Base-by-base conservation (phyloP, 2,329 filamentous ascomycete species). In the Sclerotinia borealis region DNA sequence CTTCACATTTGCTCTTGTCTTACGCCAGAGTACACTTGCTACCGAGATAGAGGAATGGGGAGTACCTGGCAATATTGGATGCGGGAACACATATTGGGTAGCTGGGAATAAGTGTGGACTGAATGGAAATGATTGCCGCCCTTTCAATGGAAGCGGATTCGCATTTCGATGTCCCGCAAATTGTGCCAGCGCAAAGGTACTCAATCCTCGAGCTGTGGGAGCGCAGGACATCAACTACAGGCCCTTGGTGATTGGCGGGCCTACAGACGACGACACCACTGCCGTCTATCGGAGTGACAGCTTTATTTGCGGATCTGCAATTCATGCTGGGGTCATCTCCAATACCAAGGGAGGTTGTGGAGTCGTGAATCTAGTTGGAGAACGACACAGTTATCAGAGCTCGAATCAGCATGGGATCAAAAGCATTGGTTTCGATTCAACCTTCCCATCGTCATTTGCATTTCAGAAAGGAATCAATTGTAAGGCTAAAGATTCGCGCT, bases 281-380 rank as follows among this genome's bases (percentile, higher is more conserved):
- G 82, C 88, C 0, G 79, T 90, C 27, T 98, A 98, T 75, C 89
- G 95, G 22, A 92, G 90, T 11, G 92, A 96, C 76, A 96, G 91
- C 17, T 96, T 91, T 76, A 88, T 96, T 61, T 96, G 92, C 73
- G 88, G 86, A 64, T 83, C 92, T 15, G 92, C 92, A 39, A 90
- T 96, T 56, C 92, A 96, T 73, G 86, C 91, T 0, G 92, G 92
- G 25, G 81, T 93, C 70, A 85, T 96, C 65, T 85, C 84, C 41
- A 85, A 92, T 71, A 77, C 80, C 0, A 79, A 83, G 36, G 92
- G 92, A 43, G 92, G 92, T 1, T 96, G 92, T 70, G 92, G 92
- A 63, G 90, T 96, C 3, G 83, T 95, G 37, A 82, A 85, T 61
- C 80, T 95, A 43, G 81, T 90, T 27, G 93, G 93, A 27, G 82